Evolutionary conservation across 2,329 filamentous ascomycete genomes (phyloP).

Genomic region (Apiospora hydei): DNA sequence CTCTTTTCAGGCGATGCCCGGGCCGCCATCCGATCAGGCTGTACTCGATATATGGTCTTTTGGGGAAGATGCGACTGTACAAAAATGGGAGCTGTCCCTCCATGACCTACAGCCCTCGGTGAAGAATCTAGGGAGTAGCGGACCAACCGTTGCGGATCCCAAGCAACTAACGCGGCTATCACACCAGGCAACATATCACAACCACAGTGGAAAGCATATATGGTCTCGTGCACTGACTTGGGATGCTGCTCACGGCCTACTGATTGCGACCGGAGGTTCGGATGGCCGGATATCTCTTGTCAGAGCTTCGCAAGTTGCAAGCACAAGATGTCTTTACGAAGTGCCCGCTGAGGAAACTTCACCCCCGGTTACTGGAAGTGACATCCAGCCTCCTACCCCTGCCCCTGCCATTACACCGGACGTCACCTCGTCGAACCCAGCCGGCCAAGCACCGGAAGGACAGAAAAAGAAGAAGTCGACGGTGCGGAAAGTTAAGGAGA

Average conservation of each 20-base stretch:
- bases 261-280: conserved; percentile 80
- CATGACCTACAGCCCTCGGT: conserved; percentile 30
- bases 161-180: conserved; percentile 46
- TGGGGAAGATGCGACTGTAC: conserved; percentile 82
- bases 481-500: conserved; percentile 47
- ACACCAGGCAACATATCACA: conserved; percentile 63
- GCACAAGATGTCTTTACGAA: not conserved
- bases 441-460: not conserved
- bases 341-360: not conserved
- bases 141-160: conserved; percentile 12
- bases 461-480: conserved; percentile 36
- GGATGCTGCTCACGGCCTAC: conserved; percentile 42
- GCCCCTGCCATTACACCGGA: not conserved
- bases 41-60: conserved; percentile 73
- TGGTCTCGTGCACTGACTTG: conserved; percentile 70
- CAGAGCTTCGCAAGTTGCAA: conserved; percentile 28
- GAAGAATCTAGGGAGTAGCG: not conserved
- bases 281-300: conserved; percentile 74
- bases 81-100: conserved; percentile 71
- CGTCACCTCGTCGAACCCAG: not conserved
- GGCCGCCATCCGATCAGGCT: conserved; percentile 40
- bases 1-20: conserved; percentile 42
- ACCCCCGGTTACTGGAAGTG: not conserved
- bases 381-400: not conserved
- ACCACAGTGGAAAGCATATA: conserved; percentile 88